These are phyloP conservation scores for Talinum fruticosum DNA, from an alignment of 148 eudicot species.

Conservation along the genomic window DNA sequence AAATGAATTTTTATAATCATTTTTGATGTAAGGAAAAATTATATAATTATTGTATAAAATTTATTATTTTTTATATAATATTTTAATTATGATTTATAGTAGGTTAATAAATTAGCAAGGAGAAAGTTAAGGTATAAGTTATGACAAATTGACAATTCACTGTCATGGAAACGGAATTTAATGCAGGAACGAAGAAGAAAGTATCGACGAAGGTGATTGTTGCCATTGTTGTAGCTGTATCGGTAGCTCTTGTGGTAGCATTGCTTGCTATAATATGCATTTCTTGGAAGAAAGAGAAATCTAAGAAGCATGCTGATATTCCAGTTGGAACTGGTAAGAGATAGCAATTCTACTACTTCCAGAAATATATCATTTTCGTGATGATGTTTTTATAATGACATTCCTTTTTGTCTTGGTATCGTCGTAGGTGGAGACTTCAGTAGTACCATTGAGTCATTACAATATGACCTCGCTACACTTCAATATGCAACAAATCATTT, in stretches of 20 bases:
- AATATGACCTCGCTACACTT: slow-evolving; percentile 16
- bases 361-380: neutral
- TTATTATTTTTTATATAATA: too few species aligned
- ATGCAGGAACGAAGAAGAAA: slow-evolving; percentile 4
- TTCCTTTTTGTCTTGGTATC: neutral
- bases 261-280: neutral
- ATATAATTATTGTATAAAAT: too few species aligned
- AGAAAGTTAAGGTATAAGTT: too few species aligned
- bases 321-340: neutral
- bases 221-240: neutral
- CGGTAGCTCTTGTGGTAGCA: neutral
- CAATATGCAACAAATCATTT: slow-evolving; percentile 23
- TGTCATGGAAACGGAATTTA: too few species aligned
- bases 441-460: slow-evolving; percentile 10
- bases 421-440: neutral
- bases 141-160: too few species aligned
- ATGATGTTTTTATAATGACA: neutral
- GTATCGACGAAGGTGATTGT: neutral
- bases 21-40: too few species aligned
- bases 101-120: too few species aligned
- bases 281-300: neutral
- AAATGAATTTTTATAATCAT: too few species aligned
- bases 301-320: neutral
- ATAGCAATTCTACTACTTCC: neutral
- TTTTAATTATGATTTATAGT: too few species aligned